Evolutionary conservation across 2,329 filamentous ascomycete genomes (phyloP), one percentile per base, ranked within the genome.

Genomic region (Colletotrichum caudatum): DNA sequence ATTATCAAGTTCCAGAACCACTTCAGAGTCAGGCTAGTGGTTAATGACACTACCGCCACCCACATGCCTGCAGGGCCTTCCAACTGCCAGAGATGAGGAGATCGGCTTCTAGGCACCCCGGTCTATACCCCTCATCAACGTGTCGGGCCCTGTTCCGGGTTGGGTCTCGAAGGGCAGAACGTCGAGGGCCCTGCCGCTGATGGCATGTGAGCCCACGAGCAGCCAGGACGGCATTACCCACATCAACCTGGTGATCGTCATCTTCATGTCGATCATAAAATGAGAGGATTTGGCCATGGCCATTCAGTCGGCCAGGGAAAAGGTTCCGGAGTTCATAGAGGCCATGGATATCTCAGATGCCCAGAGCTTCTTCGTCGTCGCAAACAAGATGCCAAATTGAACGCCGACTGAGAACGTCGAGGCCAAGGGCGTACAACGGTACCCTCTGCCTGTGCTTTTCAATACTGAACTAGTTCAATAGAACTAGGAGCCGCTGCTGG

Each of bases 371-470:
- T 74, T 76, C n/a, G 51, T 56, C 0, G 77, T 76, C 35, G 76
- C 77, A 53, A 78, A 80, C 53, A 68, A 77, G 6, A 74, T 81
- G 41, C 76, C 82, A 29, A 76, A 76, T 67, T 84, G 82, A 81
- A 77, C 79, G 9, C 82, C 82, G 0, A 74, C 74, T 0, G 81
- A 84, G 74, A 77, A 76, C 54, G 74, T 72, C 46, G 72, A 78
- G 60, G 81, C 80, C 35, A 77, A 77, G 41, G 78, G 81, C 20
- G 76, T 83, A 58, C 82, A 81, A 81, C 74, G 78, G 64, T 26
- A 78, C 79, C 37, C 70, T 84, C 18, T 81, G 79, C 66, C 74
- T 82, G 23, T 82, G 84, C 75, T 83, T 84, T 75, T 83, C 80
- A 69, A 74, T 84, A 39, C 73, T 84, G n/a, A 74, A 78, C 46